Base-by-base conservation (phyloP, 805 yeast genomes). In the Candida maris region DNA sequence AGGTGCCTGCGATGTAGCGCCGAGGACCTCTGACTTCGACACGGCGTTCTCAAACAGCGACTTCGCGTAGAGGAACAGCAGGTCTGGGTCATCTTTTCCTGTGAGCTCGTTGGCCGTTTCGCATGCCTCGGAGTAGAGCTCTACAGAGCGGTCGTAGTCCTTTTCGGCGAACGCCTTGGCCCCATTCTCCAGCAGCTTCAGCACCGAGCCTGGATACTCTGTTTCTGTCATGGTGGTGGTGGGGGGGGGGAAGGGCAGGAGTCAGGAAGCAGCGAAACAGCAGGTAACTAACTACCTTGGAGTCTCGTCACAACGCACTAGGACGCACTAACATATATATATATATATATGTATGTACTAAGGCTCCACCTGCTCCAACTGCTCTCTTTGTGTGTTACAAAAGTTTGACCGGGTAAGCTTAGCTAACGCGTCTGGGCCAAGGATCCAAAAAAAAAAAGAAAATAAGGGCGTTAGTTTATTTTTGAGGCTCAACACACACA, bases 11-110 rank as follows among this genome's bases (percentile, higher is more conserved):
- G 32, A 42, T 4, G 50, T 38, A 14, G 71, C 81, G 13, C 95
- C 95, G 42, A 89, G 70, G 4, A 89, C 81, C 29, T 82, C 89
- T 2, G 87, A 78, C 30, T 75, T 81, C 14, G 76, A 64, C 6
- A 85, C 83, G 0, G 89, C 97, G 25, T 76, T 73, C 44, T 80
- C 83, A 61, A 81, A 88, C 24, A 89, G 60, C 1, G 95, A 79
- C 56, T 79, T 78, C 2, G 96, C 96, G 46, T 88, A 88, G 27
- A 83, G 59, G 46, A 72, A 77, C 50, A 88, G 65, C 46, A 86
- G 67, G 42, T 85, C 85, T 4, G 93, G 82, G 42, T 75, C 74
- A 45, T 87, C 95, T 30, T 74, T 73, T n/a, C 75, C 78, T 16
- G 70, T 62, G 26, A 67, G 68, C 9, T 62, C 62, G 33, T 77